Conservation (phyloP, 2,329 filamentous ascomycete species). For the Talaromyces sp. region DNA sequence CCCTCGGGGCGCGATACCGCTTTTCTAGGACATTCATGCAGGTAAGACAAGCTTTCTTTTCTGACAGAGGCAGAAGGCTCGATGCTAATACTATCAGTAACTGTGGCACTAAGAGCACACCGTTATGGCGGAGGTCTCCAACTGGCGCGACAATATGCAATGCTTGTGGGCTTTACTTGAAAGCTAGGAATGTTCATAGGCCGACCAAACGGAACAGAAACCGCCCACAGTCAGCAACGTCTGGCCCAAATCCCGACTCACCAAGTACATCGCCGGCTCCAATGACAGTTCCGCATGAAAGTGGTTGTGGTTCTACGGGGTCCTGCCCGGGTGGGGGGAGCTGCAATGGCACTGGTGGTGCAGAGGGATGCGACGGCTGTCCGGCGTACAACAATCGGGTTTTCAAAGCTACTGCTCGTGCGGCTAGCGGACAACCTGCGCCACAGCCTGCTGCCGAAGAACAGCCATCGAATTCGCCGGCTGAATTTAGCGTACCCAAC, state of each 20-base stretch:
- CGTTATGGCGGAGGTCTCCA: slow-evolving; percentile 89
- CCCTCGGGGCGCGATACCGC: slow-evolving; percentile 33
- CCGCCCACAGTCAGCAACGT: slow-evolving; percentile 47
- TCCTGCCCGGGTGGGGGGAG: slow-evolving; percentile 92
- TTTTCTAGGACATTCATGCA: slow-evolving; percentile 42
- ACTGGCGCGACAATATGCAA: slow-evolving; percentile 96
- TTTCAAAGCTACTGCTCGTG: slow-evolving; percentile 69
- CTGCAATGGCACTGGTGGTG: slow-evolving; percentile 94
- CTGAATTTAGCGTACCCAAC: slow-evolving; percentile 20
- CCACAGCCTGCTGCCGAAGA: slow-evolving; percentile 5
- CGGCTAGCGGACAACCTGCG: slow-evolving; percentile 27
- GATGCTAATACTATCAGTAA: slow-evolving; percentile 59
- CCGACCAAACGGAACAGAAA: slow-evolving; percentile 82
- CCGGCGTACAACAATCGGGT: slow-evolving; percentile 97
- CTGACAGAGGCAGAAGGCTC: neutral
- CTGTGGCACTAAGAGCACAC: slow-evolving; percentile 89
- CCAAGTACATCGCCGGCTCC: slow-evolving; percentile 31
- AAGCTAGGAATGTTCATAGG: slow-evolving; percentile 84
- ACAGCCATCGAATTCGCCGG: neutral
- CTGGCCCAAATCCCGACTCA: slow-evolving; percentile 23
- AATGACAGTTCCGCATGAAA: slow-evolving; percentile 24
- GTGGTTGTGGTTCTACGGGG: slow-evolving; percentile 55
- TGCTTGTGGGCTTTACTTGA: slow-evolving; percentile 90
- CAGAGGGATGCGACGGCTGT: slow-evolving; percentile 90
- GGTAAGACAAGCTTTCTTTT: slow-evolving; percentile 27